Percentiles rank a stretch among this genome's conserved stretches.
Evolutionary conservation across 768 basidiomycete genomes (phyloP).

Genomic region (Panellus pusillus): DNA sequence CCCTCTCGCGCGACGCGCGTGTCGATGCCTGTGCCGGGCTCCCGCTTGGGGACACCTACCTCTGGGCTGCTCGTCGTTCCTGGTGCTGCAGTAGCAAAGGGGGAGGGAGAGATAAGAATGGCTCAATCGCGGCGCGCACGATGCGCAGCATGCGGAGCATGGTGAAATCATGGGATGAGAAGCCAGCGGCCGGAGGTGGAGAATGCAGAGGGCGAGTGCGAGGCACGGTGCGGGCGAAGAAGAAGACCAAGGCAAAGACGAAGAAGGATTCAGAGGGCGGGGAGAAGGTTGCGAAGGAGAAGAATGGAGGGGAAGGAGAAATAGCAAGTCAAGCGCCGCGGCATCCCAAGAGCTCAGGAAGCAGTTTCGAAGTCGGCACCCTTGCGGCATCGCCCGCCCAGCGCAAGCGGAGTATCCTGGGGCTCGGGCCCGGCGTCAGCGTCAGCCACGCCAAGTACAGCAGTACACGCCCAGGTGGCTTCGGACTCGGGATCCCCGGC

Average conservation of each 20-base stretch:
- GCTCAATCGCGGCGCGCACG: conserved; percentile 74
- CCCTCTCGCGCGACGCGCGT: conserved; percentile 7
- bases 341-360: conserved; percentile 52
- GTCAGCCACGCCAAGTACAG: conserved; percentile 6
- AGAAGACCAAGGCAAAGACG: conserved; percentile 22
- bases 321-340: conserved; percentile 35
- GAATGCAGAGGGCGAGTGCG: conserved; percentile 41
- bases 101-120: conserved; percentile 24
- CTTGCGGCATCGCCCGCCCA: conserved; percentile 47
- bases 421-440: conserved; percentile 22
- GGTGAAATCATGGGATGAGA: conserved; percentile 53
- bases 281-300: conserved; percentile 30
- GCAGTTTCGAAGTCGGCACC: too few relatives aligned
- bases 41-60: conserved; percentile 39
- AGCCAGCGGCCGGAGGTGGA: conserved; percentile 27
- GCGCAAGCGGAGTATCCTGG: conserved; percentile 65
- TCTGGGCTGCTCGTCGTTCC: too few relatives aligned
- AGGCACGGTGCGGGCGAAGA: conserved; percentile 20
- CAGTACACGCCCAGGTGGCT: background rate
- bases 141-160: conserved; percentile 77
- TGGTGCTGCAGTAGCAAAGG: conserved; percentile 21
- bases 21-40: conserved; percentile 25
- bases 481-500: conserved; percentile 20
- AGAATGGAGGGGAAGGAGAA: conserved; percentile 28
- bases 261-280: conserved; percentile 39